phyloP scores from a whole-genome alignment of 352 stramenopile species.

The Phytophthora podocarpi region DNA sequence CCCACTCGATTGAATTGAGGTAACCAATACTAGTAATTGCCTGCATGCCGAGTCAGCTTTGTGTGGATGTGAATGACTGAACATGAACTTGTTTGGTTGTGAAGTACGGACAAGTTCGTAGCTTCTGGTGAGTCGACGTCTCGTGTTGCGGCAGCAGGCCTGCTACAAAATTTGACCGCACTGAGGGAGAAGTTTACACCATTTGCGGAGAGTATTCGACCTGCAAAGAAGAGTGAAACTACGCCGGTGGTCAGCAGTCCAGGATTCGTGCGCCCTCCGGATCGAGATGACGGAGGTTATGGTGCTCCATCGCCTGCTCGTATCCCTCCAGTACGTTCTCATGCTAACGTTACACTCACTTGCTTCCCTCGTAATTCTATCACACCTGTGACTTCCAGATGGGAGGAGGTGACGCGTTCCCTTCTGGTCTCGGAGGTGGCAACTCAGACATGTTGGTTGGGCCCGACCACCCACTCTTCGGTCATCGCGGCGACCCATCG shows the following conservation, averaged over 20 bases:
- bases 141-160: conserved; percentile 40
- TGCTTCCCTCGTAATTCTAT: not conserved
- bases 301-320: conserved; percentile 28
- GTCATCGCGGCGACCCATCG: conserved; percentile 56
- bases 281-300: conserved; percentile 17
- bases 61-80: not conserved
- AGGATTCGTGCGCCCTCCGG: conserved; percentile 14
- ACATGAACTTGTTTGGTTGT: not conserved
- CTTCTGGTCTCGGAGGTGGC: conserved; percentile 57
- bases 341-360: not conserved
- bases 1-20: conserved; percentile 78
- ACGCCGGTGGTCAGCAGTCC: conserved; percentile 5
- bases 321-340: conserved; percentile 41
- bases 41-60: not conserved
- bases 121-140: conserved; percentile 15
- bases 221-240: conserved; percentile 42
- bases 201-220: conserved; percentile 63
- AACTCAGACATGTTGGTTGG: conserved; percentile 79
- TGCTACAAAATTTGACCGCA: conserved; percentile 53
- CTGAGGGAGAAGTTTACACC: conserved; percentile 58
- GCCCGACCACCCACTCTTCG: conserved; percentile 77
- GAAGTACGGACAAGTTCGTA: conserved; percentile 49
- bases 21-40: conserved; percentile 12
- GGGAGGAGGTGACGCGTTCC: conserved; percentile 70
- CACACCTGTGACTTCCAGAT: conserved; percentile 31